Conservation (phyloP, 2,329 filamentous ascomycete genomes). For the Sporothrix globosa region DNA sequence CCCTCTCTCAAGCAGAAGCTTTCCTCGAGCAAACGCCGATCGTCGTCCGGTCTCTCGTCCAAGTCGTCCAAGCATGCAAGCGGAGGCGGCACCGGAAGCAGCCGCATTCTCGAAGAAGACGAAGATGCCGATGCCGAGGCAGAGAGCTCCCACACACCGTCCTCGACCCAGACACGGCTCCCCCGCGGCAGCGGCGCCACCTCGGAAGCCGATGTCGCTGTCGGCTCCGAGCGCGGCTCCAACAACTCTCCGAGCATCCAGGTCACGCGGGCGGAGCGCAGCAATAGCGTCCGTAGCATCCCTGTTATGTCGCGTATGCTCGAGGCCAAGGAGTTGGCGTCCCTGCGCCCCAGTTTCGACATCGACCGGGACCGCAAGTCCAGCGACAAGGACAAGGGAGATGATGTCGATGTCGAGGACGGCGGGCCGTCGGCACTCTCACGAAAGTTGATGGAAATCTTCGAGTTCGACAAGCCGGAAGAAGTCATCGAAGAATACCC, state of each 20-base stretch:
- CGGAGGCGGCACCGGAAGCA: not conserved
- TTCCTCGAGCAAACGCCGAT: constrained; percentile 44
- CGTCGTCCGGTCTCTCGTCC: constrained; percentile 36
- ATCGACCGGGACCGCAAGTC: constrained; percentile 54
- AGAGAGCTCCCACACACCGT: constrained; percentile 16
- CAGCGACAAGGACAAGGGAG: constrained; percentile 42
- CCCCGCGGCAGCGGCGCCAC: constrained; percentile 7
- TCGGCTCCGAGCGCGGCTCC: not conserved
- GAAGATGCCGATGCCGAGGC: constrained; percentile 36
- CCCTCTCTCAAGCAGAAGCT: constrained; percentile 58
- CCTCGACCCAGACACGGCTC: constrained; percentile 2
- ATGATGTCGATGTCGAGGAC: constrained; percentile 41
- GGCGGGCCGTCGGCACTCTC: constrained; percentile 63
- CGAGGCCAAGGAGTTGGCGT: constrained; percentile 66
- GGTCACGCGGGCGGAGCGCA: constrained; percentile 44
- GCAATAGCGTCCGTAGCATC: constrained; percentile 47
- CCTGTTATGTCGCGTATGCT: constrained; percentile 79
- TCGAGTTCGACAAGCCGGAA: constrained; percentile 78
- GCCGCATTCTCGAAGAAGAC: constrained; percentile 42
- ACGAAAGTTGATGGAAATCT: constrained; percentile 77
- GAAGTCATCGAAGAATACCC: constrained; percentile 90
- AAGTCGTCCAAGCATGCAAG: constrained; percentile 39
- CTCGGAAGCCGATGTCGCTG: not conserved
- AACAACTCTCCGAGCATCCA: constrained; percentile 40
- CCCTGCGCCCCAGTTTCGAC: constrained; percentile 60